Base-by-base conservation (phyloP, 1,284 basidiomycete genomes). In the Ustilago trichophora region DNA sequence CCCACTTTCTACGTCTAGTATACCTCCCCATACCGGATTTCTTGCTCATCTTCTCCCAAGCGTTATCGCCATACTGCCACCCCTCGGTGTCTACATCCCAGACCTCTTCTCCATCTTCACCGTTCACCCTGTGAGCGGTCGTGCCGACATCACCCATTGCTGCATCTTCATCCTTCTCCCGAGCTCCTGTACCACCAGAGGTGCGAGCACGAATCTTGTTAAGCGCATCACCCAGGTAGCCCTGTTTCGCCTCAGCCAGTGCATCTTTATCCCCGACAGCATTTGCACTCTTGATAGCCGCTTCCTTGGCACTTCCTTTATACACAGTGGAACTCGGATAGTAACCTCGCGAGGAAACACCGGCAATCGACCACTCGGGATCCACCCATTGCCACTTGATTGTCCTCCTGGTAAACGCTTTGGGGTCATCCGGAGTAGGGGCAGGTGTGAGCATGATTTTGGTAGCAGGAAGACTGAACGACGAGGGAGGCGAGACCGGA, bases 41-140 rank as follows among this genome's bases (percentile, higher is more conserved):
- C 47, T 84, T 84, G 57, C 87, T 88, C 60, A 87, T 85, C 46
- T 85, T 87, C 75, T 96, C 93, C 94, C 94, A 97, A 78, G 95
- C 94, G 82, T 97, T 97, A 76, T 95, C 94, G 3, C 89, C 91
- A 79, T 93, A 96, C 26, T 93, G 87, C 93, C 93, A 96, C 1
- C 93, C 93, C 56, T 95, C 92, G 1, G 85, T 78, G 79, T 97
- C 93, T 0, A 93, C 95, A 31, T 69, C 66, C 65, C 59, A 71
- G 16, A 54, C 62, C 9, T 50, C 41, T 6, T 52, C 55, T 13
- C 18, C 27, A n/a, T 19, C 35, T 2, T 38, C 45, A 0, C 27
- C 41, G 10, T 16, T 29, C 11, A 55, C 38, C 15, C 49, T 45
- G 3, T 55, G 46, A n/a, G 40, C 64, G 0, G 64, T 56, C 0